Evolutionary conservation across 805 yeast species (phyloP), one percentile per base, ranked within the genome.

Genomic region (Blastobotrys chiropterorum): DNA sequence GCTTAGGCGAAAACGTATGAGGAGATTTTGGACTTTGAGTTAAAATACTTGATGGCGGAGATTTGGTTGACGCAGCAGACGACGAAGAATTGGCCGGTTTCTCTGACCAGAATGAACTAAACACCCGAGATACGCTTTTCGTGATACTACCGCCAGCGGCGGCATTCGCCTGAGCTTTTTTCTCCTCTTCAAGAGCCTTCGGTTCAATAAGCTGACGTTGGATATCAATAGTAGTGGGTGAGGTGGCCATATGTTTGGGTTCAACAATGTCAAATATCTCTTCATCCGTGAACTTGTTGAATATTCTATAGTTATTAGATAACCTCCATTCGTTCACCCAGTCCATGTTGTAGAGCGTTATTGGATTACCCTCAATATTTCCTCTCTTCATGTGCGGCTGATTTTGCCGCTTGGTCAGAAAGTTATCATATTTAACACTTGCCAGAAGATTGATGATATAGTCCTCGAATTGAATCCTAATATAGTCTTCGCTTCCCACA

Each of bases 391-490:
- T 26, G 11, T 26, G 34, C 61, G 59, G 13, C 51, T 47, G 39
- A 52, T 47, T 14, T 21, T 70, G 59, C 71, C 49, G 70, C 71
- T 49, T 59, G 62, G 62, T 65, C 8, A 78, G 59, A 61, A 83
- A 88, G 47, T 76, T 80, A 57, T 78, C 78, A 59, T 83, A 86
- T 66, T 95, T 85, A 19, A 79, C 81, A 21, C 86, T 76, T 0
- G 95, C 74, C 20, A 92, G 65, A 56, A 94, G 66, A 8, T 95
- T 88, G 53, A 85, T 77, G 21, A 90, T 68, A 63, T 94, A 94
- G 61, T 90, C 97, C 63, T 94, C 99, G 67, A 92, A 90, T 61
- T 83, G 89, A 69, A 82, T 78, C 49, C 98, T 71, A 31, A 94
- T 83, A 62, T 83, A 88, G 67, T 94, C 99, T 61, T 94, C 98